Evolutionary conservation across 73 alveolate species (phyloP).

Genomic region (Tetrahymena borealis): DNA sequence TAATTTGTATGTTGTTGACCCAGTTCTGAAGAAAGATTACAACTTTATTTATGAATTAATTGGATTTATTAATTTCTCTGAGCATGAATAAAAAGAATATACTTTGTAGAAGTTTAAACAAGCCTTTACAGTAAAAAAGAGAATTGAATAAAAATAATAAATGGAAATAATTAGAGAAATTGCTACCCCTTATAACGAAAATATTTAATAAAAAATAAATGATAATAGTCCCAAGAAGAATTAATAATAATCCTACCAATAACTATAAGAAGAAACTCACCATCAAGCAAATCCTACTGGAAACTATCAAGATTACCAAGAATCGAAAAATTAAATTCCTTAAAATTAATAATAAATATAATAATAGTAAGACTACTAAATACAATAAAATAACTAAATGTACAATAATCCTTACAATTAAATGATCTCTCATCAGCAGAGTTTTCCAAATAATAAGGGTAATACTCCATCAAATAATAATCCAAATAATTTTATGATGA

Average conservation of each 20-base stretch:
- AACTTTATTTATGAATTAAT: background rate
- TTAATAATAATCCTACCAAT: background rate
- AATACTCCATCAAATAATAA: too few species aligned
- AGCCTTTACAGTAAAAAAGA: background rate
- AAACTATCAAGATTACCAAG: background rate
- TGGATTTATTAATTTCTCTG: background rate
- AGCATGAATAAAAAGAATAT: background rate
- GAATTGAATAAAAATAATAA: background rate
- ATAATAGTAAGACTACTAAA: too few species aligned
- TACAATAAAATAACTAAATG: too few species aligned
- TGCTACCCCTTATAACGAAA: background rate
- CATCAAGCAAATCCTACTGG: background rate
- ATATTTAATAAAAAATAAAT: background rate
- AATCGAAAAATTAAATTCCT: background rate
- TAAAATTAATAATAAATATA: background rate
- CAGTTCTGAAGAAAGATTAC: background rate
- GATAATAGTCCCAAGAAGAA: background rate
- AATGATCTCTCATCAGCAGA: too few species aligned
- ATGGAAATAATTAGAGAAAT: background rate
- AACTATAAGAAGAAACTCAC: background rate
- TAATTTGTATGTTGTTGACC: background rate
- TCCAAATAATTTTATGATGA: too few species aligned
- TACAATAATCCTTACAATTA: too few species aligned
- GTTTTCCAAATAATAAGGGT: too few species aligned
- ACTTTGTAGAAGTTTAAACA: background rate